Evolutionary conservation across 192 early-diverging fungal species (phyloP).

Genomic region (Geranomyces michiganensis): DNA sequence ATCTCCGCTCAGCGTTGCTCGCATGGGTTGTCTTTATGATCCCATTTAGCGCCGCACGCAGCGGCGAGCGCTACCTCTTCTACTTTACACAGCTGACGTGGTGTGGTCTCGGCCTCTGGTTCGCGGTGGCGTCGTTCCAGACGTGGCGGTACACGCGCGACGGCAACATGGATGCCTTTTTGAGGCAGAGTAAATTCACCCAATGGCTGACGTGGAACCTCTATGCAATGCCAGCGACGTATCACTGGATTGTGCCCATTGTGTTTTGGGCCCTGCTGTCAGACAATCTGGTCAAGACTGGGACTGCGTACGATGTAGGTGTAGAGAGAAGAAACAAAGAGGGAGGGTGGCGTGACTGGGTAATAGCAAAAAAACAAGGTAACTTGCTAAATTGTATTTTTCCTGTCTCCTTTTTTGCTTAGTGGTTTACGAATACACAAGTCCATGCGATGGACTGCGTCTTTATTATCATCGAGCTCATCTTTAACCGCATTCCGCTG

Average conservation of each 20-base stretch:
- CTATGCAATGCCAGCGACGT: conserved; percentile 36
- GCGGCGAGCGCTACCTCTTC: conserved; percentile 17
- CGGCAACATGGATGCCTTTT: conserved; percentile 13
- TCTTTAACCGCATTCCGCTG: conserved; percentile 33
- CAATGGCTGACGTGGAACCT: conserved; percentile 39
- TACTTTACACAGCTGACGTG: conserved; percentile 35
- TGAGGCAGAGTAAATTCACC: conserved; percentile 7
- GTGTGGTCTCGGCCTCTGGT: conserved; percentile 22
- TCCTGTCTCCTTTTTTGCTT: background rate
- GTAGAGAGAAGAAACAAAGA: background rate
- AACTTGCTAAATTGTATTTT: background rate
- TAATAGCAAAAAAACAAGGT: background rate
- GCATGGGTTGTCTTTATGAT: conserved; percentile 22
- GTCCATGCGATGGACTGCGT: conserved; percentile 34
- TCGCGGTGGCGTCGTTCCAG: conserved; percentile 22
- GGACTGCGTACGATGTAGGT: conserved; percentile 17
- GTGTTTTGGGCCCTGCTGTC: conserved; percentile 42
- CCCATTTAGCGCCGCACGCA: conserved; percentile 6
- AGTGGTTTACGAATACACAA: conserved; percentile 34
- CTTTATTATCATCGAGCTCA: conserved; percentile 39
- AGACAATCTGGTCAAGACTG: conserved; percentile 5
- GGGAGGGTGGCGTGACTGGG: no score
- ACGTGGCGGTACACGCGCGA: conserved; percentile 17
- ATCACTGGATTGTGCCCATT: conserved; percentile 40
- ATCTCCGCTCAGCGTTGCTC: background rate